These are phyloP conservation scores for Solanum virginianum DNA, from an alignment of 257 asterid genomes.

Conservation along the genomic window DNA sequence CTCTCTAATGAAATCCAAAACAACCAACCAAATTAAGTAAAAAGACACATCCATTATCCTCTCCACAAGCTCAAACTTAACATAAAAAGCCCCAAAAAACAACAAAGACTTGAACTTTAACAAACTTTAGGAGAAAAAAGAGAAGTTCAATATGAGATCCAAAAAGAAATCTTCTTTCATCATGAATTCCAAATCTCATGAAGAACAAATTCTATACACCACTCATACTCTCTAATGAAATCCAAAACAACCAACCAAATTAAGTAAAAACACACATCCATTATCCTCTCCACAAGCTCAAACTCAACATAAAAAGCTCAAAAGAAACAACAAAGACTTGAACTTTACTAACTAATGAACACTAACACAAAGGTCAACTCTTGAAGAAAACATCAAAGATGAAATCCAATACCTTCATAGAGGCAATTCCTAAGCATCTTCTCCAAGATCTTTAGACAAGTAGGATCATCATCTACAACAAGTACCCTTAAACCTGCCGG, in stretches of 20 bases:
- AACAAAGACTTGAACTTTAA: background rate
- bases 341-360: background rate
- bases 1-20: background rate
- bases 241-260: background rate
- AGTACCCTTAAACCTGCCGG: constrained; percentile 92
- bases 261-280: background rate
- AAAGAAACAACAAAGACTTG: background rate
- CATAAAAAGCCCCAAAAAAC: background rate
- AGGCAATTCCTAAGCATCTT: constrained; percentile 74
- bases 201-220: background rate
- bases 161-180: background rate
- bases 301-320: background rate
- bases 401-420: constrained; percentile 50
- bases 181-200: background rate
- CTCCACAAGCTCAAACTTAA: background rate
- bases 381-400: background rate
- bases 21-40: background rate
- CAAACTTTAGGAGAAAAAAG: background rate
- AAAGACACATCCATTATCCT: background rate
- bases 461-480: constrained; percentile 93
- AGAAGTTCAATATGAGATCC: background rate
- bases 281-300: background rate
- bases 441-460: constrained; percentile 84
- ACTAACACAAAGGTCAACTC: background rate
- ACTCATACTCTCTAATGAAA: background rate